Evolutionary conservation across 2,329 filamentous ascomycete genomes (phyloP), one percentile per base, ranked within the genome.

Genomic region (Boeremia exigua): DNA sequence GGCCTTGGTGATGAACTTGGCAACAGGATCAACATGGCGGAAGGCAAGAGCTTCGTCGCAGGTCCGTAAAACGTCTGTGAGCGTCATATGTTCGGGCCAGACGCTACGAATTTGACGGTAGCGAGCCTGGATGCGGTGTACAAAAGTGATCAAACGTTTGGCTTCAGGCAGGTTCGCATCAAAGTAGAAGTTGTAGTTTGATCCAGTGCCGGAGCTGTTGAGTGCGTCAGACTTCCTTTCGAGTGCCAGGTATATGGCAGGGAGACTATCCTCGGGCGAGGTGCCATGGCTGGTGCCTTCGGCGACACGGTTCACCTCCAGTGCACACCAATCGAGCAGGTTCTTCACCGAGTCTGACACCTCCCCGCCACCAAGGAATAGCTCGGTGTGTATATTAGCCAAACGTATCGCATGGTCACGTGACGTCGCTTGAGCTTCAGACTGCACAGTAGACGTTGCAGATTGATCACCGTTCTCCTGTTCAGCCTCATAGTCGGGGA

Each of bases 101-200:
- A 79, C 73, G 17, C 78, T 76, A 56, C 81, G 80, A 11, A 99
- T 85, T 58, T 89, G 83, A 17, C 82, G 81, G 77, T 98, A 96
- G 14, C 89, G 86, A 42, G 79, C 72, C 69, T 89, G 87, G 40
- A 94, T 85, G 46, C 86, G 85, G 65, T 87, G 83, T 10, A 92
- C 81, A 8, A 97, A 78, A 0, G 74, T 77, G 25, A 95, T 86
- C 4, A 97, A 81, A 58, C 87, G 89, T 57, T 89, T 87, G 9
- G 87, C 87, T 77, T 98, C 91, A 1, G 79, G 74, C 11, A 94
- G 78, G 66, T 98, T 96, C 2, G 88, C 75, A 67, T 96, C 88
- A 0, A 85, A 88, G 75, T 99, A 99, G 74, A 99, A 97, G 76
- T 96, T 96, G 79, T 94, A 96, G 6, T 44, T 49, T 36, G 61